These are phyloP conservation scores for Trypanosoma mega DNA, from an alignment of 208 protist genomes.

Conservation along the genomic window DNA sequence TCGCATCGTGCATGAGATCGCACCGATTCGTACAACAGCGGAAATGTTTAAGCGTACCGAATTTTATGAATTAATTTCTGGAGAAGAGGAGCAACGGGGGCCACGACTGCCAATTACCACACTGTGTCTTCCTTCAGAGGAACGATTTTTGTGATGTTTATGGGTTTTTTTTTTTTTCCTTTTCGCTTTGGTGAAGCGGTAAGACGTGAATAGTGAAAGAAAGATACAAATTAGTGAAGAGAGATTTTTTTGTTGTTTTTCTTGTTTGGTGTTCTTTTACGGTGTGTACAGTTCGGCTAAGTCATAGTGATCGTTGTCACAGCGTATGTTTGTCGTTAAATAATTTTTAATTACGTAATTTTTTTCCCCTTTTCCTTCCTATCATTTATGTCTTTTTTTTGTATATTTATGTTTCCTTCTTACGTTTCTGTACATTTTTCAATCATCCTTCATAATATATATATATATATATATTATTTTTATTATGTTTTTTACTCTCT, in stretches of 20 bases:
- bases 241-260: background rate
- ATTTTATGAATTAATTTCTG: constrained; percentile 28
- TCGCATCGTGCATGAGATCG: constrained; percentile 52
- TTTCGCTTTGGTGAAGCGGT: background rate
- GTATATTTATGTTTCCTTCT: constrained; percentile 2
- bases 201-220: too few relatives aligned
- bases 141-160: constrained; percentile 22
- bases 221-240: too few relatives aligned
- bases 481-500: constrained; percentile 24
- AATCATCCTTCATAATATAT: constrained; percentile 6
- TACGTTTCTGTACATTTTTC: constrained; percentile 6
- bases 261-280: constrained; percentile 6
- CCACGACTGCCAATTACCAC: constrained; percentile 17
- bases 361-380: constrained; percentile 10
- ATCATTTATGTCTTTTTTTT: constrained; percentile 22
- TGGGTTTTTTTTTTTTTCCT: background rate
- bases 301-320: background rate
- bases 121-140: constrained; percentile 25
- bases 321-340: background rate
- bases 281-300: background rate
- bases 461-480: background rate
- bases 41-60: constrained; percentile 73
- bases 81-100: background rate
- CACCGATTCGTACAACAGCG: constrained; percentile 53
- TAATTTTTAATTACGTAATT: background rate